Evolutionary conservation across 2,329 filamentous ascomycete species (phyloP).

Genomic region (Epichloe coenophiala): DNA sequence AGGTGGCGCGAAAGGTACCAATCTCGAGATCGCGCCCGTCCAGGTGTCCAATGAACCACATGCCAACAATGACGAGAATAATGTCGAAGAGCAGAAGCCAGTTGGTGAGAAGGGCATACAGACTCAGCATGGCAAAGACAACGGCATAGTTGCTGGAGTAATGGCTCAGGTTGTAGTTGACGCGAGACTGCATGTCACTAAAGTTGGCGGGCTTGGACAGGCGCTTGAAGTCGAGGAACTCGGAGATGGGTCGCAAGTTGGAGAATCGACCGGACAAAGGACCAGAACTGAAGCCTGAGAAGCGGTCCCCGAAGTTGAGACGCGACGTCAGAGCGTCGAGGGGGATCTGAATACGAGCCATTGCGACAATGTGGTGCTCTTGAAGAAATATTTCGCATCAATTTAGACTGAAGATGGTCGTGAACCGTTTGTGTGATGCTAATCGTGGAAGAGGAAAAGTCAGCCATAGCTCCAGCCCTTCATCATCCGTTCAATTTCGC

Average conservation of each 20-base stretch:
- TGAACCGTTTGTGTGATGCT: not conserved
- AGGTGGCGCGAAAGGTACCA: conserved; percentile 67
- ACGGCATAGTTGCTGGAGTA: conserved; percentile 98
- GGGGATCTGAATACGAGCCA: conserved; percentile 86
- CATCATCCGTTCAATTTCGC: not conserved
- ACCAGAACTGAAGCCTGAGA: conserved; percentile 68
- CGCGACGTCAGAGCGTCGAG: conserved; percentile 84
- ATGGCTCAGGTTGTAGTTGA: conserved; percentile 95
- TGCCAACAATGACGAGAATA: conserved; percentile 68
- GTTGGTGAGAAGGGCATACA: conserved; percentile 91
- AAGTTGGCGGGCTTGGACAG: conserved; percentile 91
- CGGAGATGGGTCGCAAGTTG: conserved; percentile 79
- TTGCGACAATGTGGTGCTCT: conserved; percentile 22
- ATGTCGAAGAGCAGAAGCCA: conserved; percentile 81
- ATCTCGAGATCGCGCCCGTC: conserved; percentile 80
- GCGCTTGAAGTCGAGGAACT: conserved; percentile 94
- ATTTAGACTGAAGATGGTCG: not conserved
- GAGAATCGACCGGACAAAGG: conserved; percentile 73
- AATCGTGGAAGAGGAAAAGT: not conserved
- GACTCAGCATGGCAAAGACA: conserved; percentile 85
- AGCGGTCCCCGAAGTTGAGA: conserved; percentile 73
- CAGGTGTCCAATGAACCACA: conserved; percentile 85
- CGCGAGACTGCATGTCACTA: conserved; percentile 72
- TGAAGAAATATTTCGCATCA: not conserved
- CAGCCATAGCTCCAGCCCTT: not conserved